phyloP scores from a whole-genome alignment of 2,329 filamentous ascomycete genomes.

The Fusarium coicis region DNA sequence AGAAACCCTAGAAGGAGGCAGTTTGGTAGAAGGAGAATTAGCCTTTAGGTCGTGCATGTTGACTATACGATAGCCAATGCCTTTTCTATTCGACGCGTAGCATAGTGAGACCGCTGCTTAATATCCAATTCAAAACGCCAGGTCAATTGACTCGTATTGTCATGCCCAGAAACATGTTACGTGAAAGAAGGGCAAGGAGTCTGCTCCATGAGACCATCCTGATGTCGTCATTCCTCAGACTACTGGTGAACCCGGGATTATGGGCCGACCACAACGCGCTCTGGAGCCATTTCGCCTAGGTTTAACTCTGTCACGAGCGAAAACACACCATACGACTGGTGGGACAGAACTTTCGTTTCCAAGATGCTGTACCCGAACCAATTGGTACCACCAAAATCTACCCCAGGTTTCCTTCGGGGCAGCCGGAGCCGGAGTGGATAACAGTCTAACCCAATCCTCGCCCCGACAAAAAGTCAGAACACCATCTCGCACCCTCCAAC shows the following conservation, averaged over 20 bases:
- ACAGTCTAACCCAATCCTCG: conserved; percentile 5
- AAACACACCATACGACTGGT: not conserved
- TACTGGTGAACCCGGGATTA: too few species aligned
- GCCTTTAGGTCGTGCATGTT: not conserved
- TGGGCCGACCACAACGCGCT: not conserved
- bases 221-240: not conserved
- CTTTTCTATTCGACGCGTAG: not conserved
- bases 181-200: not conserved
- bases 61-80: not conserved
- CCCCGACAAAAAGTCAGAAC: conserved; percentile 12
- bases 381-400: not conserved
- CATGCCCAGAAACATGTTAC: not conserved
- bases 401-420: conserved; percentile 24
- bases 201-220: not conserved
- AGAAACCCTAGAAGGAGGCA: not conserved
- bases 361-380: not conserved
- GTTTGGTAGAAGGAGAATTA: not conserved
- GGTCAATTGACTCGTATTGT: not conserved
- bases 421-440: conserved; percentile 24
- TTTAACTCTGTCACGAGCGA: not conserved
- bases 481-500: conserved; percentile 5
- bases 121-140: fast-evolving
- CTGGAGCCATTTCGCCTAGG: not conserved
- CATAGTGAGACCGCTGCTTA: not conserved
- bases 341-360: too few species aligned